Conservation (phyloP, 129 eudicot genomes). For the Kitagawia praeruptora region DNA sequence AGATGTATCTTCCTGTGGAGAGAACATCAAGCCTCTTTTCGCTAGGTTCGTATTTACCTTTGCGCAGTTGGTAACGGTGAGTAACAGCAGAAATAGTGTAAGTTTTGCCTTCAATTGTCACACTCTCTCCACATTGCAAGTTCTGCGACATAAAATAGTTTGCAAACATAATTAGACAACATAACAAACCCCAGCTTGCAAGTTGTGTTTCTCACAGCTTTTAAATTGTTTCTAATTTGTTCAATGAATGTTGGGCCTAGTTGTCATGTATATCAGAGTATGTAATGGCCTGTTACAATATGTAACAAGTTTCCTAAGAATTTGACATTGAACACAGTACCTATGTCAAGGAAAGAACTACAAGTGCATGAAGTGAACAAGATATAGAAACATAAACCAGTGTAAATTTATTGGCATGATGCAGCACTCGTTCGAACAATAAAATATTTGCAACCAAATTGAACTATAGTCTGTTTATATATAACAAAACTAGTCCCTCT, state of each 20-base stretch:
- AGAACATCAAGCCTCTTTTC: conserved; percentile 95
- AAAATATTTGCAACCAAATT: too few species aligned
- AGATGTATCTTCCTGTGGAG: conserved; percentile 86
- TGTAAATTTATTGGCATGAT: too few species aligned
- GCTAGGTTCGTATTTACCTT: conserved; percentile 90
- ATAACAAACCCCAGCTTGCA: neutral
- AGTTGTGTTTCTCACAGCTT: too few species aligned
- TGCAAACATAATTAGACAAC: neutral
- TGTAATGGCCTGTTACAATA: conserved; percentile 7
- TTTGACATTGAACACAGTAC: too few species aligned
- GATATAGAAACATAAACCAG: neutral
- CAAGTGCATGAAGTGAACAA: neutral
- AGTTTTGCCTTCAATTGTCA: conserved; percentile 81
- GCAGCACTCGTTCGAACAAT: too few species aligned
- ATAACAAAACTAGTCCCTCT: too few species aligned
- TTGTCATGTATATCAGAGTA: neutral
- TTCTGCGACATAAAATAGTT: conserved; percentile 36
- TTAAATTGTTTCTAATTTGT: too few species aligned
- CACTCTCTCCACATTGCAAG: conserved; percentile 88
- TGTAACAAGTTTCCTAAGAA: too few species aligned
- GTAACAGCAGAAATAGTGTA: conserved; percentile 89
- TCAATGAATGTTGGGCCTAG: conserved; percentile 4
- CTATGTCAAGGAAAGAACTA: too few species aligned
- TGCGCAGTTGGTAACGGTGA: conserved; percentile 85
- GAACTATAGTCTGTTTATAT: too few species aligned